Conservation (phyloP, 352 stramenopile genomes). For the Globisporangium splendens region DNA sequence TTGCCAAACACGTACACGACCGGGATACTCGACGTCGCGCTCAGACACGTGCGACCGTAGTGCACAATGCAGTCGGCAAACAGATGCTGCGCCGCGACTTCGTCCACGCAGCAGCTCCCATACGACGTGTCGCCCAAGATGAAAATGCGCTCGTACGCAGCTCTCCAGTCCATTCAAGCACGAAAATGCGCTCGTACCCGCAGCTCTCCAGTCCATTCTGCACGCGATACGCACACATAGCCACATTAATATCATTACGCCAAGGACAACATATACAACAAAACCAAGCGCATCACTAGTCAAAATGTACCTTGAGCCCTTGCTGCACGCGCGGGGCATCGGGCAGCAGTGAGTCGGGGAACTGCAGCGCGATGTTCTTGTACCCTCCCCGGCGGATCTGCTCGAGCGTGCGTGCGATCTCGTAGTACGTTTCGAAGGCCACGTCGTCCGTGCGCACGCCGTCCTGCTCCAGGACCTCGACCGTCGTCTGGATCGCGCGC, state of each 20-base stretch:
- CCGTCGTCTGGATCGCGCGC: slow-evolving; percentile 61
- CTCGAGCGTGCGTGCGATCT: slow-evolving; percentile 51
- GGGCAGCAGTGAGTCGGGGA: slow-evolving; percentile 91
- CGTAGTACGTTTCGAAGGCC: slow-evolving; percentile 56
- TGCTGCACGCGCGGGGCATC: slow-evolving; percentile 88
- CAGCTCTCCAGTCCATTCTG: slow-evolving; percentile 29
- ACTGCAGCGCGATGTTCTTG: slow-evolving; percentile 90
- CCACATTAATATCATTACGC: not conserved
- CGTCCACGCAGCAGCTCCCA: slow-evolving; percentile 94
- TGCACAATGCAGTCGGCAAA: slow-evolving; percentile 93
- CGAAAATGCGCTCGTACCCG: slow-evolving; percentile 79
- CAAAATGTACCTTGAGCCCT: slow-evolving; percentile 41
- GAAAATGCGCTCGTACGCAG: slow-evolving; percentile 80
- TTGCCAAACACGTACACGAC: slow-evolving; percentile 92
- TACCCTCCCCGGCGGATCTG: slow-evolving; percentile 62
- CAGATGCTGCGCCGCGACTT: slow-evolving; percentile 93
- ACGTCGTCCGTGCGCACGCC: slow-evolving; percentile 39
- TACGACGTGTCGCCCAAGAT: slow-evolving; percentile 95
- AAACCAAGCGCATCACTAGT: too few species aligned
- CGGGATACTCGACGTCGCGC: slow-evolving; percentile 73
- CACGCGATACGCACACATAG: not conserved
- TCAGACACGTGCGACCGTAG: slow-evolving; percentile 93
- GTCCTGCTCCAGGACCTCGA: slow-evolving; percentile 53
- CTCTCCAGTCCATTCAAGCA: slow-evolving; percentile 60
- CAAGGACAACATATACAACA: not conserved